Evolutionary conservation across 2,329 filamentous ascomycete genomes (phyloP), one percentile per base, ranked within the genome.

Genomic region (Magnaporthales sp.): DNA sequence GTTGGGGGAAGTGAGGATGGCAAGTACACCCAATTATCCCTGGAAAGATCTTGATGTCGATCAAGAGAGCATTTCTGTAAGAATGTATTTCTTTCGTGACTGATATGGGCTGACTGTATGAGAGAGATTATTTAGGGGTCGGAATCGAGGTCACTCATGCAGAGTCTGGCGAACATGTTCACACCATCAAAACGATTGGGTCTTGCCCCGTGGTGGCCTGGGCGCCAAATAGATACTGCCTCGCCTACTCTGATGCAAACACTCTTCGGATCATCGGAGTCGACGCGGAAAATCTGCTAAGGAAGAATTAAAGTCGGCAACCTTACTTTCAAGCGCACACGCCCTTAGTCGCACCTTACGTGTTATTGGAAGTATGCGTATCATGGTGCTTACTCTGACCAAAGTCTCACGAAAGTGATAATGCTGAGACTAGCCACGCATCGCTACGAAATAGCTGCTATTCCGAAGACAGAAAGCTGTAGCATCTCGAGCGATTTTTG

Each of bases 1-100:
- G 86, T 89, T 2, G 90, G 88, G 10, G 91, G 90, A 24, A 90
- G 89, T 67, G 90, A 92, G 66, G 90, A 92, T 77, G 89, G 86
- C 81, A 77, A 74, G 78, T 66, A 24, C 8, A 68, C 26, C 26
- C 64, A 22, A 11, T 19, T 32, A 51, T n/a, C 11, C 19, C 31
- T 24, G 3, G 51, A 15, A 26, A 3, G 38, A 6, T 15, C 27
- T 63, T 31, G 62, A 10, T 24, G 30, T 10, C 27, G 22, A 11
- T 19, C 26, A 9, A 24, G 13, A 46, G 19, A 27, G 10, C 22
- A 19, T 24, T 26, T 30, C 19, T 11, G n/a, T 13, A n/a, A 26
- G 61, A 6, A 22, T 7, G 15, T 24, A 38, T 32, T 51, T n/a
- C n/a, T n/a, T 24, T 46, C 10, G 24, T 27, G 27, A 65, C n/a